Base-by-base conservation (phyloP, 2,329 filamentous ascomycete species). In the Botrytis fragariae region DNA sequence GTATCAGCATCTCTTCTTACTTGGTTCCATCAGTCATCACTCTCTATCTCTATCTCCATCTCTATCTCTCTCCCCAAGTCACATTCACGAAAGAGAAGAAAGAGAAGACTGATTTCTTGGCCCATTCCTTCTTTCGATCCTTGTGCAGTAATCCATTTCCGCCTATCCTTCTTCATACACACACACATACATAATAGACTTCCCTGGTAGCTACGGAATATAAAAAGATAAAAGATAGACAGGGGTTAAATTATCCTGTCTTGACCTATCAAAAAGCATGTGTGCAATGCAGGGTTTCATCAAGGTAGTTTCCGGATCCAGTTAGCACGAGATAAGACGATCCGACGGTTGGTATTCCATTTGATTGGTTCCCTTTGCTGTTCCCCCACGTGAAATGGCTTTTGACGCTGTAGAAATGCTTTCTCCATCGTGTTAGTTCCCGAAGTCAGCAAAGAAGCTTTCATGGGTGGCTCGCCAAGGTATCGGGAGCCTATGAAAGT, bases 321-420 rank as follows among this genome's bases (percentile, higher is more conserved):
- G 63, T 51, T 65, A 37, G 63, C 32, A 3, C 12, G 4, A 65
- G 63, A 65, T 65, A 65, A 65, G 63, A 48, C 51, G 63, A 65
- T 65, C 44, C 63, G 44, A 51, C 20, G 12, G 44, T 65, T 65
- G 63, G 63, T 37, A 65, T 37, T 1, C 8, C 8, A n/a, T 25
- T 3, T 65, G 29, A 65, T 65, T 65, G 63, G 44, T 37, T 37
- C 7, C 4, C 18, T n/a, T 1, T 20, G 4, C 22, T n/a, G 10
- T n/a, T 37, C 42, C 44, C 62, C 60, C 63, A 48, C 63, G 12
- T 48, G 29, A 9, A 14, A 63, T 32, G 37, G n/a, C 37, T 44
- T 44, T 63, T 12, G 44, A 63, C 61, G 39, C 25, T 20, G 16
- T 39, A 3, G 20, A 22, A 37, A 48, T 44, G 16, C 44, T 45